Conservation (phyloP, 2,329 filamentous ascomycete species). For the Beauveria australis region DNA sequence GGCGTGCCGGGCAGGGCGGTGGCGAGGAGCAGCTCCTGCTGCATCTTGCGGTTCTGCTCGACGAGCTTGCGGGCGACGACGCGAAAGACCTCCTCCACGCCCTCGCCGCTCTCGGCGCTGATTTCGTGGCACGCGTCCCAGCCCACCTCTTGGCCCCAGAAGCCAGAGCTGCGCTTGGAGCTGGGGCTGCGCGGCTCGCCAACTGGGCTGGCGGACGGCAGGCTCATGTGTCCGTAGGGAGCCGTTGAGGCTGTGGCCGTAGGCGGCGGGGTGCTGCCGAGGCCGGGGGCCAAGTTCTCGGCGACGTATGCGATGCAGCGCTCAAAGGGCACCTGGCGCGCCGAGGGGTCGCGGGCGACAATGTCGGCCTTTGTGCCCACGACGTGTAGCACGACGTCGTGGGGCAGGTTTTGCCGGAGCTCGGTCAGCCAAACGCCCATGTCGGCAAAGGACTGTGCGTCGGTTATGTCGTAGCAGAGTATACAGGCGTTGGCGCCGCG, state of each 20-base stretch:
- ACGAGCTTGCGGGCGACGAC: constrained; percentile 55
- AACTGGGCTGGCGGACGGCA: constrained; percentile 20
- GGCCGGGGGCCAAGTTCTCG: constrained; percentile 72
- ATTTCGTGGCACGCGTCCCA: constrained; percentile 99
- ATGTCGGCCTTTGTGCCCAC: constrained; percentile 92
- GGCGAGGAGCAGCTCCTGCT: constrained; percentile 49
- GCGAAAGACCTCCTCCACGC: constrained; percentile 92
- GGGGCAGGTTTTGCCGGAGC: constrained; percentile 67
- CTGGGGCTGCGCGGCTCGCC: constrained; percentile 50
- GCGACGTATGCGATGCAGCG: constrained; percentile 92
- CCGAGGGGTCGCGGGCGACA: constrained; percentile 71
- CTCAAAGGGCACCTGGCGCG: constrained; percentile 84
- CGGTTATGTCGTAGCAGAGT: constrained; percentile 90
- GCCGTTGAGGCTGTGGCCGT: constrained; percentile 41
- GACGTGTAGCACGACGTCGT: constrained; percentile 82
- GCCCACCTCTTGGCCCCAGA: constrained; percentile 87
- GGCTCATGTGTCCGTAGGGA: constrained; percentile 18
- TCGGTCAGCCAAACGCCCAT: constrained; percentile 90
- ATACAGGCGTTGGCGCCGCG: constrained; percentile 90
- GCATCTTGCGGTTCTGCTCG: constrained; percentile 56
- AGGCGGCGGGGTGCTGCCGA: constrained; percentile 58
- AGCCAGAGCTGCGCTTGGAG: constrained; percentile 62
- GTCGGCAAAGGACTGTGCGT: constrained; percentile 75
- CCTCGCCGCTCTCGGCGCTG: constrained; percentile 85
- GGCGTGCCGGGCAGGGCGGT: constrained; percentile 43